Evolutionary conservation across 345 rosid species (phyloP).

Genomic region (Populus simonii): DNA sequence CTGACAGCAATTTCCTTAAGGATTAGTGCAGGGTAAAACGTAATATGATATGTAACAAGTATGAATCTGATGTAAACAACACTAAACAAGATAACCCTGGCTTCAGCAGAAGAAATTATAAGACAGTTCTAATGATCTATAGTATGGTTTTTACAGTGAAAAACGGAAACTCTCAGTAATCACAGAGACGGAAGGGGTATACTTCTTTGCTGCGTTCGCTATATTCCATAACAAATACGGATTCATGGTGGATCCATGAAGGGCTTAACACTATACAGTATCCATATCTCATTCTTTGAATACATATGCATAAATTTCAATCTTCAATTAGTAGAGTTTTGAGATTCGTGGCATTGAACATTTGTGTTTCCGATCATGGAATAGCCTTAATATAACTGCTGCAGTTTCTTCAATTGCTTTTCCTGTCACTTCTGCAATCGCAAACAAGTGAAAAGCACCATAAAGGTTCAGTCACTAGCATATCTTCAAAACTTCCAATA

Average conservation of each 20-base stretch:
- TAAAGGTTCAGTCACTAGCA: conserved; percentile 8
- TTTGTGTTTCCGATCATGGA: conserved; percentile 60
- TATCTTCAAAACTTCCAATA: neutral
- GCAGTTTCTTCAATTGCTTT: conserved; percentile 94
- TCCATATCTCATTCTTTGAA: neutral
- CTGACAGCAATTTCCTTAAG: neutral
- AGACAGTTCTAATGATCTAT: neutral
- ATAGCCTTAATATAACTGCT: conserved; percentile 71
- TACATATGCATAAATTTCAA: conserved; percentile 4
- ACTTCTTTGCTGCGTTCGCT: neutral
- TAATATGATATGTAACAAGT: neutral
- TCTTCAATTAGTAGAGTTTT: conserved; percentile 47
- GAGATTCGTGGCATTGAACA: conserved; percentile 79
- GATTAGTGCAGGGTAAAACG: neutral
- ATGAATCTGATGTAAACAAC: neutral
- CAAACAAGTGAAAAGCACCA: conserved; percentile 5
- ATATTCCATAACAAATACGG: neutral
- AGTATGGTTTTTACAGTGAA: neutral
- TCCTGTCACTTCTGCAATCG: conserved; percentile 76
- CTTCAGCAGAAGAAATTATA: neutral
- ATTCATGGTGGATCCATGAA: neutral
- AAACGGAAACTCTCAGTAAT: neutral
- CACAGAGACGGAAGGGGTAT: neutral
- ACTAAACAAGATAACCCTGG: neutral
- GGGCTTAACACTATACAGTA: neutral